Base-by-base conservation (phyloP, 768 basidiomycete genomes). In the Mycena galericulata region DNA sequence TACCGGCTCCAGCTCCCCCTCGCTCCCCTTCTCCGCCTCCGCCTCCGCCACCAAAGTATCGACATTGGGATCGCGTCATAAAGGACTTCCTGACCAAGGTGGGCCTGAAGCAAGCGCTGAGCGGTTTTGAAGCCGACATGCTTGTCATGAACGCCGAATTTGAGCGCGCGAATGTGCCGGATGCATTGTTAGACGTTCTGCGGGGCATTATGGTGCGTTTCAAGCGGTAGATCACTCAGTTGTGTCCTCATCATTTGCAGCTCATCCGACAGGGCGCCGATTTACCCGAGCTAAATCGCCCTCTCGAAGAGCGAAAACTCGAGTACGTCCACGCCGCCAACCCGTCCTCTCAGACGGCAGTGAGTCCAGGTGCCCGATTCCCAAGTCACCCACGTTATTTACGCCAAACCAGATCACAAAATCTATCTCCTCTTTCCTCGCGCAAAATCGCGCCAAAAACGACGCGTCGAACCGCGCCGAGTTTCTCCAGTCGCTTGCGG, bases 401-500 rank as follows among this genome's bases (percentile, higher is more conserved):
- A 51, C 32, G 30, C 49, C 51, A 75, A 26, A 18, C 1, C 70
- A 92, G 94, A 82, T 90, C 34, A 94, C 86, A 65, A 91, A 87
- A 76, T 87, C 88, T 8, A 90, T 95, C 32, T 92, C 94, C 3
- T 76, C 81, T 47, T 91, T 95, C 62, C 85, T 95, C 1, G 91
- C 92, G 0, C 82, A 84, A 54, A 94, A 90, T 57, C 86, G 92
- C 8, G 88, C 89, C 1, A 87, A 89, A 47, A 94, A 92, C 71
- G 89, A 93, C 73, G 86, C 86, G 40, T 95, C 93, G 12, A 95
- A 95, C 73, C 88, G 90, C 29, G 80, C 85, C 10, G 93, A 95
- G 72, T 95, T 95, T 74, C 80, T 95, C 0, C 79, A 87, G 46
- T 86, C 88, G 9, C 79, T 87, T 7, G 81, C 85, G 2, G 86